Evolutionary conservation across 208 protist species (phyloP).

Genomic region (Crithidia mellificae): DNA sequence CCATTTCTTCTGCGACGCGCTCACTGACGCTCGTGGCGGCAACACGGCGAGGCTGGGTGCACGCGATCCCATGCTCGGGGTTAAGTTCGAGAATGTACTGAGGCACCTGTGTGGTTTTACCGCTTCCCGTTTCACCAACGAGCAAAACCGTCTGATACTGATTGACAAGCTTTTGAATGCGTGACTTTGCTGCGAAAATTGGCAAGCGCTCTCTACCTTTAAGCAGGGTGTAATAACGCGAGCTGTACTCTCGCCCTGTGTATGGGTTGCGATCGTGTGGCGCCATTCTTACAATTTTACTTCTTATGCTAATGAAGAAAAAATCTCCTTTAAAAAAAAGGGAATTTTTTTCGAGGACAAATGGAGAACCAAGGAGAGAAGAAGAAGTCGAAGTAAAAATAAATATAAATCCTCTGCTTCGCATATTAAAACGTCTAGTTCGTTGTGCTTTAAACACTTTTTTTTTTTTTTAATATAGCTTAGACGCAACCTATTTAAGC

Average conservation of each 20-base stretch:
- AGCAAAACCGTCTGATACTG: conserved; percentile 90
- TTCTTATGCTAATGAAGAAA: too few species aligned
- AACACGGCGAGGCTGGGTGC: conserved; percentile 98
- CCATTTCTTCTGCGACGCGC: conserved; percentile 98
- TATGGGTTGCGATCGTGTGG: conserved; percentile 40
- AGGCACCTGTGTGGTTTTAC: conserved; percentile 96
- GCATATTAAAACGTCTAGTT: too few species aligned
- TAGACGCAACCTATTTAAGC: too few species aligned
- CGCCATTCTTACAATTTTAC: conserved; percentile 5
- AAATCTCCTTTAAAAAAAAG: too few species aligned
- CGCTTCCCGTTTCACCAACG: conserved; percentile 94
- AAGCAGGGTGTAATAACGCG: conserved; percentile 55
- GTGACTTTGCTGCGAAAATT: conserved; percentile 72
- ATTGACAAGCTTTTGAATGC: conserved; percentile 89
- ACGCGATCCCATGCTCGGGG: conserved; percentile 76
- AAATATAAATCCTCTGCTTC: too few species aligned
- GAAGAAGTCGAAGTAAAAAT: too few species aligned
- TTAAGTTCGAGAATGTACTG: conserved; percentile 94
- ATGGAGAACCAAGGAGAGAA: too few species aligned
- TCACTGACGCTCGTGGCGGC: conserved; percentile 98
- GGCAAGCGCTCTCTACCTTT: conserved; percentile 62
- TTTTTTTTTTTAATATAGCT: too few species aligned
- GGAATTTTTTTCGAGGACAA: too few species aligned
- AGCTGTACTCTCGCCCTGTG: conserved; percentile 56
- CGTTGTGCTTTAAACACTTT: too few species aligned